These are phyloP conservation scores for Gynostemma pentaphyllum DNA, from an alignment of 306 rosid species.

Conservation along the genomic window DNA sequence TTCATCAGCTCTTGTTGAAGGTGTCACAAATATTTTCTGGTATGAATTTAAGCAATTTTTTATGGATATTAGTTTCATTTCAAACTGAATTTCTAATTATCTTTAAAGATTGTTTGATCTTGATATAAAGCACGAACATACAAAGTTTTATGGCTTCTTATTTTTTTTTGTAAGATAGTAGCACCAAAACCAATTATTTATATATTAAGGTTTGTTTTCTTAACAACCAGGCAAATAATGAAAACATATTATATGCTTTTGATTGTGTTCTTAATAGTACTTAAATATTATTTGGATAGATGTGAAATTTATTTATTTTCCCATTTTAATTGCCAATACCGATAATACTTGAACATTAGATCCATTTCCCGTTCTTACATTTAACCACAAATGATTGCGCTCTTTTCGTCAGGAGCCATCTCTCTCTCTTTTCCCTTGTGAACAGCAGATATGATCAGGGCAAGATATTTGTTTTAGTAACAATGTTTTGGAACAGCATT, in stretches of 20 bases:
- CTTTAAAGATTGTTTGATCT: not conserved
- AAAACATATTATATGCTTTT: not conserved
- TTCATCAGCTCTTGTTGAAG: slow-evolving; percentile 97
- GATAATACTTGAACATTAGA: not conserved
- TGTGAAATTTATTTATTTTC: not conserved
- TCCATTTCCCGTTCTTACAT: not conserved
- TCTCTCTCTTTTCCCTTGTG: no score
- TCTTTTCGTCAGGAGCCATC: not conserved
- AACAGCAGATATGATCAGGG: not conserved
- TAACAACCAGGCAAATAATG: not conserved
- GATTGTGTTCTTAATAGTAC: no score
- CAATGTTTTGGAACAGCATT: not conserved
- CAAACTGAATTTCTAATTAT: not conserved
- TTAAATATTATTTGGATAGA: not conserved
- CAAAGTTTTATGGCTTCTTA: not conserved
- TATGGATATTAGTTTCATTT: not conserved
- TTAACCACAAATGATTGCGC: not conserved
- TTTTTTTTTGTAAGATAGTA: not conserved
- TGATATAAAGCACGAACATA: not conserved
- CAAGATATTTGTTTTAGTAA: not conserved
- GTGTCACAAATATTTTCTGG: slow-evolving; percentile 95
- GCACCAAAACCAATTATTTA: not conserved
- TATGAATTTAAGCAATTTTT: slow-evolving; percentile 26
- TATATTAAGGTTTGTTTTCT: not conserved
- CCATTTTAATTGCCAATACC: not conserved